A percentile compares a stretch with the other conserved stretches of the same genome.
These are phyloP conservation scores for Clonostachys sp. DNA, from an alignment of 2,329 filamentous ascomycete genomes.

Conservation along the genomic window DNA sequence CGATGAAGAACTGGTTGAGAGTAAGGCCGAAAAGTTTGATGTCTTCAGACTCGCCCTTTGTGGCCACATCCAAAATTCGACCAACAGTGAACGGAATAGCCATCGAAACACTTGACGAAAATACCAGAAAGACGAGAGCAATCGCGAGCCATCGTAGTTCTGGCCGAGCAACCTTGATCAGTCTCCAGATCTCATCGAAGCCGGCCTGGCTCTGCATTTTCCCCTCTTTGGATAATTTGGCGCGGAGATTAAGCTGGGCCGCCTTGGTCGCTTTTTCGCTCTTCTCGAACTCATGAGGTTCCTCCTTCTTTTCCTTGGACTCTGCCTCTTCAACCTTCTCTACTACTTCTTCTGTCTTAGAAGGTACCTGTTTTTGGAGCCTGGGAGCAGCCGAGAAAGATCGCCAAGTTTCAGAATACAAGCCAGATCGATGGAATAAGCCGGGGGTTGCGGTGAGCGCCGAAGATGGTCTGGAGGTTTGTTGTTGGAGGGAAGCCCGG, in stretches of 20 bases:
- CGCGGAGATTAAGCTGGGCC: constrained; percentile 83
- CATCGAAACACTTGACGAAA: constrained; percentile 93
- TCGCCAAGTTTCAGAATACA: constrained; percentile 10
- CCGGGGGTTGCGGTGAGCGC: not conserved
- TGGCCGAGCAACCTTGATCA: constrained; percentile 84
- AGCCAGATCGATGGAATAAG: not conserved
- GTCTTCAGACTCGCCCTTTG: constrained; percentile 63
- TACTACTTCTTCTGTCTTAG: constrained; percentile 14
- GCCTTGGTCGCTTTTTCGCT: constrained; percentile 85
- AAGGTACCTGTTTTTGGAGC: constrained; percentile 14
- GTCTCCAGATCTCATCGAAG: constrained; percentile 72
- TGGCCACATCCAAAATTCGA: constrained; percentile 89
- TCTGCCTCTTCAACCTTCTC: constrained; percentile 18
- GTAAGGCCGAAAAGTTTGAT: constrained; percentile 77
- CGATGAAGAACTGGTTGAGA: constrained; percentile 82
- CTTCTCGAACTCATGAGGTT: constrained; percentile 47
- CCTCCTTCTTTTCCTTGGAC: constrained; percentile 22
- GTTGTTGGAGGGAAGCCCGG: not conserved
- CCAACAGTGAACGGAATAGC: constrained; percentile 95
- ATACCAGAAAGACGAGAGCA: constrained; percentile 79
- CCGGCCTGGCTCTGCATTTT: constrained; percentile 55
- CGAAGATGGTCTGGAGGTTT: too few relatives aligned
- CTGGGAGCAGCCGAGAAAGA: constrained; percentile 19
- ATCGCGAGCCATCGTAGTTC: constrained; percentile 73
- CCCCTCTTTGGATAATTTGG: constrained; percentile 81